A percentile compares a stretch with the other conserved stretches of the same genome.
phyloP scores from a whole-genome alignment of 352 stramenopile species.

The Pilasporangium apinafurcum region DNA sequence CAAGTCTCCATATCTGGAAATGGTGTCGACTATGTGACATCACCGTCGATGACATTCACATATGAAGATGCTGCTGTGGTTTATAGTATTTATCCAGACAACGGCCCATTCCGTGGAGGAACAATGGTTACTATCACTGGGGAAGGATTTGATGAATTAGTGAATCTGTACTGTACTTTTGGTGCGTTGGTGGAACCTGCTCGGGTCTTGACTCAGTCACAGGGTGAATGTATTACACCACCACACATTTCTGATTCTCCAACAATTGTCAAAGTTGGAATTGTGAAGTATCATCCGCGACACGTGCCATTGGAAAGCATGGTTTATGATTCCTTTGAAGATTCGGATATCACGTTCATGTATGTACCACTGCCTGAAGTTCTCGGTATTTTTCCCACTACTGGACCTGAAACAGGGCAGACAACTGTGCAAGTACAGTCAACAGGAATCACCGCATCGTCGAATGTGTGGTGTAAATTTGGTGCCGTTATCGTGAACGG shows the following conservation, averaged over 20 bases:
- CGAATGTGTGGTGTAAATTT: constrained; percentile 30
- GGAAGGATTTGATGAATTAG: constrained; percentile 16
- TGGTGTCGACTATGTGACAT: constrained; percentile 15
- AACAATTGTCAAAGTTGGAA: constrained; percentile 13
- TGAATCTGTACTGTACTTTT: constrained; percentile 28
- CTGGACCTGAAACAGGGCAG: constrained; percentile 7
- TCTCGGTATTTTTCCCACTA: constrained; percentile 8
- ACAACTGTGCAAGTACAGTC: constrained; percentile 16
- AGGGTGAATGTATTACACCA: constrained; percentile 18
- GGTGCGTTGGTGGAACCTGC: constrained; percentile 16
- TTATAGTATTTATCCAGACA: constrained; percentile 27
- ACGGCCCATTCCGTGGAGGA: constrained; percentile 33
- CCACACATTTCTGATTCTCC: constrained; percentile 6
- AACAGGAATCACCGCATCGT: constrained; percentile 3
- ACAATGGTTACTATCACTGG: constrained; percentile 24
- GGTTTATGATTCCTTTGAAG: neutral
- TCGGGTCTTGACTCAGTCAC: constrained; percentile 7
- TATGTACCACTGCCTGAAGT: constrained; percentile 27
- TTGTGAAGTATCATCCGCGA: constrained; percentile 12
- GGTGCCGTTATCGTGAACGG: constrained; percentile 16
- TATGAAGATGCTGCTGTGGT: constrained; percentile 37
- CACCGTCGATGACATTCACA: constrained; percentile 16
- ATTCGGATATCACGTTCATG: constrained; percentile 16
- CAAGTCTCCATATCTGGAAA: constrained; percentile 21
- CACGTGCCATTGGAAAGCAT: neutral